Percentiles rank a stretch among this genome's conserved stretches.
These are phyloP conservation scores for Ganoderma multipileum DNA, from an alignment of 1,284 basidiomycete genomes.

Conservation along the genomic window DNA sequence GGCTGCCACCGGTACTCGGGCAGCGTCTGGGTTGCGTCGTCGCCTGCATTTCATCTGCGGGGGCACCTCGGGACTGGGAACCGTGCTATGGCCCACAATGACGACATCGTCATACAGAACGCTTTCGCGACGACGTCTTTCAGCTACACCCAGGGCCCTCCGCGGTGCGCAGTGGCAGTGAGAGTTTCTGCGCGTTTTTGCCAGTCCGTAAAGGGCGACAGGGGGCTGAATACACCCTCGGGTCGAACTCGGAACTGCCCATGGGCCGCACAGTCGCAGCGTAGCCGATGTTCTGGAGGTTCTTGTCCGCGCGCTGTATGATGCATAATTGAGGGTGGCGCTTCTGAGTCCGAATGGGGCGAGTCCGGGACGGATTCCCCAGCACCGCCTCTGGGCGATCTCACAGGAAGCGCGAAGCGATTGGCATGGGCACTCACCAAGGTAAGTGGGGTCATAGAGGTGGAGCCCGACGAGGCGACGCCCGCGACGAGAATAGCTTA, in stretches of 20 bases:
- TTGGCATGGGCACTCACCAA: not conserved
- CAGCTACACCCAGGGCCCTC: not conserved
- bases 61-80: not conserved
- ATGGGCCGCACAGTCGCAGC: not conserved
- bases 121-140: not conserved
- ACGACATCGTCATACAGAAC: not conserved
- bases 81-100: not conserved
- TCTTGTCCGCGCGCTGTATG: not conserved
- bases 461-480: not conserved
- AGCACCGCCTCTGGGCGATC: conserved; percentile 2
- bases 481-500: not conserved
- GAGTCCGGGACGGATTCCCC: conserved; percentile 4
- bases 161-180: not conserved
- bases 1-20: conserved; percentile 1
- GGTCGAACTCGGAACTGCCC: not conserved
- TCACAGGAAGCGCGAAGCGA: conserved; percentile 1
- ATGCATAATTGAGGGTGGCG: not conserved
- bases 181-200: not conserved
- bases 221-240: not conserved
- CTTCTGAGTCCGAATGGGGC: not conserved
- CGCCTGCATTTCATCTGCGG: not conserved
- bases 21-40: not conserved
- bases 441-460: not conserved
- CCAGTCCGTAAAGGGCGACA: not conserved
- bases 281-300: not conserved